These are phyloP conservation scores for Dichomitus squalens DNA, from an alignment of 1,284 basidiomycete species.

Conservation along the genomic window DNA sequence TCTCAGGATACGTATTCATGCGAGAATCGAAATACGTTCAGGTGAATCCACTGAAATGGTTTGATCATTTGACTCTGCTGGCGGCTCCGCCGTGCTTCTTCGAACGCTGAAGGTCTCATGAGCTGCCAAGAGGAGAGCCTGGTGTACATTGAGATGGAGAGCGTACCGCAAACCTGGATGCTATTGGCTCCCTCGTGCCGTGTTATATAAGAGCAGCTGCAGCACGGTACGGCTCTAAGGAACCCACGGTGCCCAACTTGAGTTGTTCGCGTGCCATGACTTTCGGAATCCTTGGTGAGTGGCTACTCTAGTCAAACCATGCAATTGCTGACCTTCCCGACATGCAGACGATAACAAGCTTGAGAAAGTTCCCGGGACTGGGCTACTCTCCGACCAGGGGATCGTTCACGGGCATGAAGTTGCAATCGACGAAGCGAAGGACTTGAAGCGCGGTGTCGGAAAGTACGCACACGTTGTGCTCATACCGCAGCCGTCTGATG, in stretches of 20 bases:
- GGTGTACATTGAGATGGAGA: too few relatives aligned
- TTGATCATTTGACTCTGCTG: slow-evolving; percentile 2
- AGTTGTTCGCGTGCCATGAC: slow-evolving; percentile 28
- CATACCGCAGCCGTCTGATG: slow-evolving; percentile 48
- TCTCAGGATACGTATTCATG: not conserved
- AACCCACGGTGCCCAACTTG: not conserved
- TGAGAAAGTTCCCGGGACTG: slow-evolving; percentile 44
- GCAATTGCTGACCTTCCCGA: not conserved
- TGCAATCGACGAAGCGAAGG: slow-evolving; percentile 34
- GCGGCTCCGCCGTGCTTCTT: not conserved
- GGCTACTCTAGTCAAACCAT: too few relatives aligned
- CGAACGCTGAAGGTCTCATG: slow-evolving; percentile 1
- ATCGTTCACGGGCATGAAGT: slow-evolving; percentile 41
- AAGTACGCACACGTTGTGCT: slow-evolving; percentile 43
- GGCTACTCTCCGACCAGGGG: slow-evolving; percentile 42
- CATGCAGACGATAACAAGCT: slow-evolving; percentile 39
- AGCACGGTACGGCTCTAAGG: not conserved
- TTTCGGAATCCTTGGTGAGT: slow-evolving; percentile 43
- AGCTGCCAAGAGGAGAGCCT: not conserved
- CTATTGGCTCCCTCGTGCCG: not conserved
- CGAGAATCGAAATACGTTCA: not conserved
- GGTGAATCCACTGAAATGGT: not conserved
- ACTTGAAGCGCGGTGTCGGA: slow-evolving; percentile 43
- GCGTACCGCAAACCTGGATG: not conserved
- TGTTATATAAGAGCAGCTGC: slow-evolving; percentile 4